A percentile compares a stretch with the other conserved stretches of the same genome.
Conservation (phyloP, 768 basidiomycete species). For the Mycena alexandri region DNA sequence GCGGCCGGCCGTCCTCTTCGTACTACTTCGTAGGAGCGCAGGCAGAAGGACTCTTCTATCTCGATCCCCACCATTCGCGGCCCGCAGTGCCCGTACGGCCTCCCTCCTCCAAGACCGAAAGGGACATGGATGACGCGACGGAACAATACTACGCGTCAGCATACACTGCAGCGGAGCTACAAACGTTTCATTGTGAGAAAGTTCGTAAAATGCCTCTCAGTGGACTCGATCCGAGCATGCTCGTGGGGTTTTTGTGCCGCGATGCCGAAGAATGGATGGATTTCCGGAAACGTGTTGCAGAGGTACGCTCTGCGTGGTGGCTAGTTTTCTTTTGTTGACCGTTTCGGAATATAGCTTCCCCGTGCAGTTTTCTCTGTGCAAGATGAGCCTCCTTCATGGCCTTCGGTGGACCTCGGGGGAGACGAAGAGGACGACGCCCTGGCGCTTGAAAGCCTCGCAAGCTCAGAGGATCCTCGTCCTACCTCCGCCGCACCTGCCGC, state of each 20-base stretch:
- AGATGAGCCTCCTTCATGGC: slow-evolving; percentile 90
- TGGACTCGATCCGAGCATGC: slow-evolving; percentile 96
- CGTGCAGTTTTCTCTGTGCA: slow-evolving; percentile 88
- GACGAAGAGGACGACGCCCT: slow-evolving; percentile 37
- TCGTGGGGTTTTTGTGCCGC: slow-evolving; percentile 90
- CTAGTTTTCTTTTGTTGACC: slow-evolving; percentile 7
- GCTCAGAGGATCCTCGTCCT: slow-evolving; percentile 25
- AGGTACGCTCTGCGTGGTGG: slow-evolving; percentile 58
- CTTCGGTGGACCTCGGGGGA: slow-evolving; percentile 52
- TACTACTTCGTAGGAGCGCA: slow-evolving; percentile 98
- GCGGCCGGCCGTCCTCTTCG: slow-evolving; percentile 95
- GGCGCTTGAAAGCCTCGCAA: slow-evolving; percentile 35
- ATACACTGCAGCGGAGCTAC: slow-evolving; percentile 79
- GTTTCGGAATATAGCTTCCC: slow-evolving; percentile 55
- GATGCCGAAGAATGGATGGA: slow-evolving; percentile 90
- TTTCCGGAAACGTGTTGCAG: slow-evolving; percentile 75
- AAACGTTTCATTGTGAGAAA: slow-evolving; percentile 96
- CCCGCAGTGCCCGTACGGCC: slow-evolving; percentile 80
- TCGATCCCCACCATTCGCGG: slow-evolving; percentile 85
- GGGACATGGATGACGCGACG: slow-evolving; percentile 51
- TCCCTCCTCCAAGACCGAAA: slow-evolving; percentile 10
- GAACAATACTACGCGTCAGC: slow-evolving; percentile 79
- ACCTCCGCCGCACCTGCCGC: neutral
- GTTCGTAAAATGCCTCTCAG: slow-evolving; percentile 94
- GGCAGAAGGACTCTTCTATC: slow-evolving; percentile 86